Percentiles rank a stretch among this genome's conserved stretches.
phyloP scores from a whole-genome alignment of 108 stramenopile species.

The Skeletonema menzelii region DNA sequence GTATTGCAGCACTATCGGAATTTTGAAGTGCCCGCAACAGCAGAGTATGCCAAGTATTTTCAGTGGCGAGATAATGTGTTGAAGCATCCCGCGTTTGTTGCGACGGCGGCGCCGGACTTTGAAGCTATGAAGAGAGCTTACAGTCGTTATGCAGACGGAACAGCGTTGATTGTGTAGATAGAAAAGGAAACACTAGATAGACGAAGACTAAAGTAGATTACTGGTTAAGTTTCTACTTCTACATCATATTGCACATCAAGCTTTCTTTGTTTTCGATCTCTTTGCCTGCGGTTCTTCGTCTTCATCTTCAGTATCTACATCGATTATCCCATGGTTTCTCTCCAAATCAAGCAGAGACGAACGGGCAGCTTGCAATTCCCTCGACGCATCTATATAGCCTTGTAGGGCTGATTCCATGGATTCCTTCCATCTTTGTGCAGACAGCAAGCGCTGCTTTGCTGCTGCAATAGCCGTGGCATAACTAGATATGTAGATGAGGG shows the following conservation, averaged over 20 bases:
- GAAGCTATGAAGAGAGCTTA: background rate
- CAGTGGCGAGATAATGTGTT: background rate
- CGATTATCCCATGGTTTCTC: background rate
- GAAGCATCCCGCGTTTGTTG: background rate
- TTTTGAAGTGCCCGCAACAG: background rate
- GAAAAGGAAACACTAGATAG: background rate
- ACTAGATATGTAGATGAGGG: background rate
- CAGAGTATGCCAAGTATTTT: background rate
- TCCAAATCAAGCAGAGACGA: constrained; percentile 1
- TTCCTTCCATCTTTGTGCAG: constrained; percentile 1
- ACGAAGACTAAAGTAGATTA: no score
- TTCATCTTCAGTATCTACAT: background rate
- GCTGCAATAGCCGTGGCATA: background rate
- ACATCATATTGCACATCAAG: no score
- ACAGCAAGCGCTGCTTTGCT: background rate
- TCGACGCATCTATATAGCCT: background rate
- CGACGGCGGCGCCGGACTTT: background rate
- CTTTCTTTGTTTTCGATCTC: background rate
- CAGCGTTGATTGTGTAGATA: background rate
- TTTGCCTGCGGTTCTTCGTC: background rate
- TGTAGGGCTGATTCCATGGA: constrained; percentile 5
- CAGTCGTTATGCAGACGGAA: background rate
- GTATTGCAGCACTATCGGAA: background rate
- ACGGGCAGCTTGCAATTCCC: background rate
- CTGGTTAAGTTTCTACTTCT: no score